Evolutionary conservation across 176 grass and related monocot genomes (phyloP), one percentile per base, ranked within the genome.

Genomic region (Aegilops tauschii): DNA sequence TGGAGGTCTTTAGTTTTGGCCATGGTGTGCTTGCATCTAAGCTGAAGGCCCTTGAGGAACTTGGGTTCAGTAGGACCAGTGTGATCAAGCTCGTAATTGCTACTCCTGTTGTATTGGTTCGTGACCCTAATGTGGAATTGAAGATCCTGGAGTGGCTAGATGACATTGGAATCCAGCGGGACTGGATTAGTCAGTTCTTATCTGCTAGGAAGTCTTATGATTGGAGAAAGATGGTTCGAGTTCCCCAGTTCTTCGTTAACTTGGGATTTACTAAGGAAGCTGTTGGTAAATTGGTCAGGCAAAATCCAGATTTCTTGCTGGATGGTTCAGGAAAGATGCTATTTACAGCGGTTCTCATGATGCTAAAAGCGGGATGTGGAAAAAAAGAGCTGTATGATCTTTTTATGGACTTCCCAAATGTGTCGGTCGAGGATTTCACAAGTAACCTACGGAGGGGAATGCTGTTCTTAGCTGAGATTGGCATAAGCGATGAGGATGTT

Each of bases 241-340:
- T 92, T 85, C 83, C 88, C 44, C 85, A 77, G 14, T 95, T 90
- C 86, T 83, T 95, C 29, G 37, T 30, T 58, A 76, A 86, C 52
- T 23, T 95, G 34, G 90, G 93, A 76, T 90, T 95, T n/a, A 66
- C 82, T 40, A 86, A 88, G 36, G 52, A 92, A 75, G 67, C 7
- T 66, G 74, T 86, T 56, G 87, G 88, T 61, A 84, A 74, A 80
- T 29, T 95, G 82, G 56, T 92, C 52, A 90, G 83, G 70, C 37
- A 83, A 65, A 89, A 92, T 79, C 93, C 90, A 32, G 93, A 78
- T 74, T 90, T 92, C 84, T 32, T 95, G 79, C 28, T 95, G 50
- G 87, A 88, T 88, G 90, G 82, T 76, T 94, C 93, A 83, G 93
- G 93, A 65, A 90, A 83, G 67, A 69, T 20, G 65, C 61, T 92